Percentiles rank a stretch among this genome's conserved stretches.
These are phyloP conservation scores for Ajuga chamaepitys DNA, from an alignment of 257 asterid species.

Conservation along the genomic window DNA sequence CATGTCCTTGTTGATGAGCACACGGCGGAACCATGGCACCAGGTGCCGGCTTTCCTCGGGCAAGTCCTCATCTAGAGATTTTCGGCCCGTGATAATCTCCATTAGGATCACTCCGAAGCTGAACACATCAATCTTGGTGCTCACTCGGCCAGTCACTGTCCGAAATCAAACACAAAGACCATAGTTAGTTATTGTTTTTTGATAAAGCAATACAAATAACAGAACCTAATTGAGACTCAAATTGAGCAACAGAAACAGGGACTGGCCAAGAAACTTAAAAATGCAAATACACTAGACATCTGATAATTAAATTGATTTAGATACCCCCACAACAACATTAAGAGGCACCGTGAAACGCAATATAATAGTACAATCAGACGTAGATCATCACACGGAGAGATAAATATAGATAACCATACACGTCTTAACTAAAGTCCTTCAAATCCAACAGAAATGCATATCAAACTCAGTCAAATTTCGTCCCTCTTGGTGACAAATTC, in stretches of 20 bases:
- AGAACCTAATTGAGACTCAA: not conserved
- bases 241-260: not conserved
- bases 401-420: not conserved
- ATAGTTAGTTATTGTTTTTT: not conserved
- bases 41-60: constrained; percentile 70
- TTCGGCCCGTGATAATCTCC: constrained; percentile 76
- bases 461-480: not conserved
- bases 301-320: not conserved
- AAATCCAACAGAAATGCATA: no score
- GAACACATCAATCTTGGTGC: constrained; percentile 73
- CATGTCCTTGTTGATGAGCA: constrained; percentile 45
- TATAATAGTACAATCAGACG: no score
- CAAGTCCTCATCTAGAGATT: constrained; percentile 48
- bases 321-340: not conserved
- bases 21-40: constrained; percentile 76
- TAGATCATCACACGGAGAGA: not conserved
- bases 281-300: no score
- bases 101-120: constrained; percentile 80
- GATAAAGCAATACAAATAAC: no score
- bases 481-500: not conserved
- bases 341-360: not conserved
- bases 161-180: not conserved
- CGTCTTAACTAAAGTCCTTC: no score
- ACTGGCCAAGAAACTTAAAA: not conserved
- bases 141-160: constrained; percentile 79